Base-by-base conservation (phyloP, 1,284 basidiomycete genomes). In the Sporisorium iseilematis-ciliati region DNA sequence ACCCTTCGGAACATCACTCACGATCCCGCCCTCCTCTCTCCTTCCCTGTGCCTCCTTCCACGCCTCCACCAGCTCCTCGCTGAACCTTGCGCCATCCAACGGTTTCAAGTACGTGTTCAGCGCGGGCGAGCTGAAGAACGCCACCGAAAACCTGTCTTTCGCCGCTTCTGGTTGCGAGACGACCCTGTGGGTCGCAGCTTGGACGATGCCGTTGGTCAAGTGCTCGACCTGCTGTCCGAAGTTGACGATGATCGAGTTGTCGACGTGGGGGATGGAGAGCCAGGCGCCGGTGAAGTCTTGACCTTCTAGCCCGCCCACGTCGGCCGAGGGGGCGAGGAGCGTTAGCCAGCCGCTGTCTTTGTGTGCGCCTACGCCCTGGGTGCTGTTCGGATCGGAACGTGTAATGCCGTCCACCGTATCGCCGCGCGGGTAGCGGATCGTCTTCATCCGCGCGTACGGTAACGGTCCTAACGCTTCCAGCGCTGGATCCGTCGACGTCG, bases 181-280 rank as follows among this genome's bases (percentile, higher is more conserved):
- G 8, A 82, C 81, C 5, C 81, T 70, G 26, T 82, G 81, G 3
- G 80, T 78, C 7, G 81, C 81, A 18, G 80, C 75, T 33, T 75
- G 73, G 12, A 82, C 66, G 42, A 77, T 69, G 26, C 80, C 76
- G 35, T 64, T 61, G 31, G 72, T 74, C 4, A 82, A 56, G 23
- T 62, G 58, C 45, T 82, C 81, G 21, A 82, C 64, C 42, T 82
- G 81, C 52, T 82, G 81, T n/a, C 81, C 81, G 45, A 80, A 78
- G 48, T 82, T 82, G 70, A 82, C 78, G 42, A 82, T 67, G 33
- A 78, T 72, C 21, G 53, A 45, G 29, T 57, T 46, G 16, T 63
- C 43, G 6, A 72, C 56, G 61, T 72, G 65, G 0, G 78, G 80
- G 8, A 82, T 73, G 26, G 61, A 58, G 20, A 82, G 40, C 81